Percentiles rank a stretch among this genome's conserved stretches.
These are phyloP conservation scores for Podaxis rugospora DNA, from an alignment of 768 basidiomycete species.

Conservation along the genomic window DNA sequence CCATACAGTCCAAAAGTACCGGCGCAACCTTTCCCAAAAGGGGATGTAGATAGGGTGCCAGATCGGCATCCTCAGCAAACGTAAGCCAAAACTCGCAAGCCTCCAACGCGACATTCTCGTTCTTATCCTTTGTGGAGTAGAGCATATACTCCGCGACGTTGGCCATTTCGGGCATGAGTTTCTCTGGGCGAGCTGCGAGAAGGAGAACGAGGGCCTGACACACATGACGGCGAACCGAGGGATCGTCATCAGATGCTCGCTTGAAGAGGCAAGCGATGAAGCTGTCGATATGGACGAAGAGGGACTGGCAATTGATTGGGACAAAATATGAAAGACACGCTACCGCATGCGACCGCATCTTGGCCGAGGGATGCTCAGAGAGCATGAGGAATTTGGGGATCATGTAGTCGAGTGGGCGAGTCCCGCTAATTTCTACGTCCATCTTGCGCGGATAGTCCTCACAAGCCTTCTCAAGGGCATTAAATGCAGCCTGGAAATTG, in stretches of 20 bases:
- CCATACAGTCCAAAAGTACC: slow-evolving; percentile 94
- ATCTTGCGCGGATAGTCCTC: slow-evolving; percentile 96
- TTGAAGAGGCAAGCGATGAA: slow-evolving; percentile 95
- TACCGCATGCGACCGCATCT: slow-evolving; percentile 91
- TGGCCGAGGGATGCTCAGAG: slow-evolving; percentile 78
- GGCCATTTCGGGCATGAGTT: slow-evolving; percentile 91
- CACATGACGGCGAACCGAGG: slow-evolving; percentile 91
- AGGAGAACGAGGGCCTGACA: slow-evolving; percentile 94
- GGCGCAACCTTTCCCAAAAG: slow-evolving; percentile 90
- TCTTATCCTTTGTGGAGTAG: slow-evolving; percentile 96
- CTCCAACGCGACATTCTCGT: slow-evolving; percentile 94
- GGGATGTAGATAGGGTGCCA: slow-evolving; percentile 80
- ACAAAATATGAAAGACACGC: slow-evolving; percentile 95
- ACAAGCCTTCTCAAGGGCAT: slow-evolving; percentile 91
- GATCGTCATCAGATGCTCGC: slow-evolving; percentile 89
- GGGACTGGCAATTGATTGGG: slow-evolving; percentile 79
- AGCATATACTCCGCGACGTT: slow-evolving; percentile 99
- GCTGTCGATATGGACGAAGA: slow-evolving; percentile 86
- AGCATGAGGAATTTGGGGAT: slow-evolving; percentile 91
- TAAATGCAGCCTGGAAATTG: slow-evolving; percentile 73
- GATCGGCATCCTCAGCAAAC: slow-evolving; percentile 92
- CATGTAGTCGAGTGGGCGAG: slow-evolving; percentile 93
- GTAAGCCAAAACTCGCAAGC: slow-evolving; percentile 99
- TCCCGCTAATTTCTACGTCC: slow-evolving; percentile 89
- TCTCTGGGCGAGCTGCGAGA: slow-evolving; percentile 89